phyloP scores from a whole-genome alignment of 2,329 filamentous ascomycete species.

The Helotiales sp. region DNA sequence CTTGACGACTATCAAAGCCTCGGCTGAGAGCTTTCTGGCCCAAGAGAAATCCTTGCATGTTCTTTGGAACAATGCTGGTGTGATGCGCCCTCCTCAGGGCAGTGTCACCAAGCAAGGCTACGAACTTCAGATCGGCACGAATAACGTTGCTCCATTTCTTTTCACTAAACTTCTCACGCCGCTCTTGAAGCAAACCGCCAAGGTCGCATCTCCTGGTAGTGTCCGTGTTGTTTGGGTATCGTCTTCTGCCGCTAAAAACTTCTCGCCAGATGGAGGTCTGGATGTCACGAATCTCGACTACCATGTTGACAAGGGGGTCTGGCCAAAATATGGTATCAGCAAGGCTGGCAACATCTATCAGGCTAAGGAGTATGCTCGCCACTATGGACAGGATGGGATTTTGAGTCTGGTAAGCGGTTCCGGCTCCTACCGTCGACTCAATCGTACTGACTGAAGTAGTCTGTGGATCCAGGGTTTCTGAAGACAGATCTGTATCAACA shows the following conservation, averaged over 20 bases:
- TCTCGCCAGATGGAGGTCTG: constrained; percentile 19
- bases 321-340: constrained; percentile 26
- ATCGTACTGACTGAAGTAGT: neutral
- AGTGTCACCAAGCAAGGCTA: constrained; percentile 38
- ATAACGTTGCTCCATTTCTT: constrained; percentile 44
- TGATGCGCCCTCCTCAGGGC: constrained; percentile 42
- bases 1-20: constrained; percentile 45
- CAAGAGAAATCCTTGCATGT: constrained; percentile 47
- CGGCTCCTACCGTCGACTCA: neutral
- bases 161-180: constrained; percentile 45
- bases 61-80: constrained; percentile 47
- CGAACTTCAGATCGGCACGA: constrained; percentile 45
- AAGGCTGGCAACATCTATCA: constrained; percentile 32
- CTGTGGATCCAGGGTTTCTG: constrained; percentile 31
- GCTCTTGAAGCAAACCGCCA: constrained; percentile 39
- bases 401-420: constrained; percentile 23
- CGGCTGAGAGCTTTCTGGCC: constrained; percentile 44
- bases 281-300: constrained; percentile 31
- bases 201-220: constrained; percentile 20
- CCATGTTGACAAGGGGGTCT: constrained; percentile 17
- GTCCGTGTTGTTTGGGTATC: constrained; percentile 44
- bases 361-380: constrained; percentile 24
- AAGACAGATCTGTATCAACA: constrained; percentile 23
- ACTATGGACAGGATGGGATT: constrained; percentile 24
- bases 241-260: constrained; percentile 30